Evolutionary conservation across 768 basidiomycete species (phyloP).

Genomic region (Scleroderma citrinum): DNA sequence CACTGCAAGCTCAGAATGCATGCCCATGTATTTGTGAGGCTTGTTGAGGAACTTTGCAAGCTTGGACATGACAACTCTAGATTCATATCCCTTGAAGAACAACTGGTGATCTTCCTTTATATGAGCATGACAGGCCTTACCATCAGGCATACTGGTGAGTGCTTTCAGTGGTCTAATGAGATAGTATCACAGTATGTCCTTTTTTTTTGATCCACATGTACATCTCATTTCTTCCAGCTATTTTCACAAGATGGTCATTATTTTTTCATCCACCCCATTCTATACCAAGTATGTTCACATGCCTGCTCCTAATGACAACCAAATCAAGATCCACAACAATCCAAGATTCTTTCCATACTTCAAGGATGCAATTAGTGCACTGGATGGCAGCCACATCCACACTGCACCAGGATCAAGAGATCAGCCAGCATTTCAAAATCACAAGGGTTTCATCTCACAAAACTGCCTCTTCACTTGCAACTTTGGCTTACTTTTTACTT

Average conservation of each 20-base stretch:
- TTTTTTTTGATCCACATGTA: too few relatives aligned
- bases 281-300: too few relatives aligned
- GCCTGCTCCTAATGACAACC: too few relatives aligned
- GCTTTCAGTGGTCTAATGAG: not conserved
- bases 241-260: too few relatives aligned
- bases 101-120: slow-evolving; percentile 34
- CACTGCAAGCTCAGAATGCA: slow-evolving; percentile 14
- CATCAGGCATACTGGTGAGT: slow-evolving; percentile 1
- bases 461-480: slow-evolving; percentile 29
- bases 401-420: not conserved
- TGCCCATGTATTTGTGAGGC: not conserved
- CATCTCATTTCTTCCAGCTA: too few relatives aligned
- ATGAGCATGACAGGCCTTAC: slow-evolving; percentile 9
- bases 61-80: slow-evolving; percentile 7
- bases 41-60: not conserved
- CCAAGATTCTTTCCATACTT: too few relatives aligned
- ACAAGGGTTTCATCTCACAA: slow-evolving; percentile 28
- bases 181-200: not conserved
- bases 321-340: too few relatives aligned
- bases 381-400: not conserved
- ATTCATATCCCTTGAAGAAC: slow-evolving; percentile 29
- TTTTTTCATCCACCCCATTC: too few relatives aligned
- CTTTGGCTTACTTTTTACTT: slow-evolving; percentile 26
- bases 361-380: too few relatives aligned
- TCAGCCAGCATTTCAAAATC: slow-evolving; percentile 6